phyloP scores from a whole-genome alignment of 345 rosid genomes.

The Rhizophora apiculata region DNA sequence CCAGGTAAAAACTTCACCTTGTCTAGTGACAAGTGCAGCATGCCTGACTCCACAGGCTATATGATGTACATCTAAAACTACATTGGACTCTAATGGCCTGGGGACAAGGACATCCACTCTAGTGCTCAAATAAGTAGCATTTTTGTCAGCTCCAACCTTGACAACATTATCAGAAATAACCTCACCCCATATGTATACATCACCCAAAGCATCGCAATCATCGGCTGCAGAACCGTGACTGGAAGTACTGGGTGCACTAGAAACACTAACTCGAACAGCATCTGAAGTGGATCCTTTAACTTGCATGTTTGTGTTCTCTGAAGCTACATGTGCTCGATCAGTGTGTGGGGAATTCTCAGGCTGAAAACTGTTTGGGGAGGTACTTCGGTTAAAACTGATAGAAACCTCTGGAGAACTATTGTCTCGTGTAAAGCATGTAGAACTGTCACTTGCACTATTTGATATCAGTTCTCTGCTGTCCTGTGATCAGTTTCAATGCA shows the following conservation, averaged over 20 bases:
- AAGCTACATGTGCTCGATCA: slow-evolving; percentile 87
- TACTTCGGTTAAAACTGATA: slow-evolving; percentile 41
- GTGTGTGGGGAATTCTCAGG: slow-evolving; percentile 57
- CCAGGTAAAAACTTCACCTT: slow-evolving; percentile 96
- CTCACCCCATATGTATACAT: slow-evolving; percentile 97
- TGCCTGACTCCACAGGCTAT: slow-evolving; percentile 90
- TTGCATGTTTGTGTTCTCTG: slow-evolving; percentile 77
- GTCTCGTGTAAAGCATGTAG: slow-evolving; percentile 65
- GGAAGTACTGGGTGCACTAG: slow-evolving; percentile 93
- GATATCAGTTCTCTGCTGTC: slow-evolving; percentile 84
- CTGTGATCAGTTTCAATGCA: slow-evolving; percentile 44
- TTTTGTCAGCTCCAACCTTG: slow-evolving; percentile 59
- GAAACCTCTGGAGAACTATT: slow-evolving; percentile 62
- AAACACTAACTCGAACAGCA: slow-evolving; percentile 90
- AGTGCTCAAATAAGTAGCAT: slow-evolving; percentile 46
- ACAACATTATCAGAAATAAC: slow-evolving; percentile 62
- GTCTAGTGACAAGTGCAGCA: slow-evolving; percentile 82
- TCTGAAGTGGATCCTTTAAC: slow-evolving; percentile 82
- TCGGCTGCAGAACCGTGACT: slow-evolving; percentile 98
- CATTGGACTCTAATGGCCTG: slow-evolving; percentile 73
- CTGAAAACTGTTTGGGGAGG: slow-evolving; percentile 52
- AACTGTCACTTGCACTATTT: slow-evolving; percentile 82
- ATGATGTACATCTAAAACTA: slow-evolving; percentile 84
- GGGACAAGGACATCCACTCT: slow-evolving; percentile 76
- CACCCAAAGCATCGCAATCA: slow-evolving; percentile 92